Conservation (phyloP, 2,329 filamentous ascomycete species). For the Penicillium sp. region DNA sequence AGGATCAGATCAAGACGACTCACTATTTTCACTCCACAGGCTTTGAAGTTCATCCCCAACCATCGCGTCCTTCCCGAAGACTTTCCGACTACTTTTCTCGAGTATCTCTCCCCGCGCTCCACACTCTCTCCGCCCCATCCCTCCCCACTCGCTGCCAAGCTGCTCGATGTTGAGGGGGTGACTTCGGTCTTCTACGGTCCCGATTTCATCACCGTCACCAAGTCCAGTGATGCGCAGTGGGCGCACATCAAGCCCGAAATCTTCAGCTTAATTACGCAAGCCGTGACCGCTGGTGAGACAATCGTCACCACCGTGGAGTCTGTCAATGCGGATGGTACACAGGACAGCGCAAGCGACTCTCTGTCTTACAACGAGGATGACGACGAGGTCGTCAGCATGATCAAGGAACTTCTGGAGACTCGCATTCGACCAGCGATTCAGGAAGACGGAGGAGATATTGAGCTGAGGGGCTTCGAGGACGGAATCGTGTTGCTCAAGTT, state of each 20-base stretch:
- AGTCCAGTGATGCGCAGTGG: conserved; percentile 83
- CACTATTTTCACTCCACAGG: conserved; percentile 27
- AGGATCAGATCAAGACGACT: background rate
- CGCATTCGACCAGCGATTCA: conserved; percentile 92
- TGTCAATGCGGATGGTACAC: conserved; percentile 47
- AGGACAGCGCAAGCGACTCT: conserved; percentile 57
- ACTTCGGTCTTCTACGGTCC: conserved; percentile 87
- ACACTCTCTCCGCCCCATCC: conserved; percentile 85
- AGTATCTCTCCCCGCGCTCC: conserved; percentile 83
- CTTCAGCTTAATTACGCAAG: conserved; percentile 90
- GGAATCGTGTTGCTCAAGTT: conserved; percentile 83
- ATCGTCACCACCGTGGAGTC: conserved; percentile 68
- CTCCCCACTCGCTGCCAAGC: conserved; percentile 80
- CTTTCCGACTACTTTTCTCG: conserved; percentile 71
- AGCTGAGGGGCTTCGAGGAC: conserved; percentile 82
- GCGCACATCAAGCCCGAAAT: conserved; percentile 91
- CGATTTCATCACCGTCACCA: conserved; percentile 96
- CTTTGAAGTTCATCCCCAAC: conserved; percentile 93
- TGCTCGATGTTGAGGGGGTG: conserved; percentile 93
- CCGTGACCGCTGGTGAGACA: conserved; percentile 73
- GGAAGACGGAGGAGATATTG: conserved; percentile 95
- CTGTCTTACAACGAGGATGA: conserved; percentile 84
- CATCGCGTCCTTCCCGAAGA: conserved; percentile 71
- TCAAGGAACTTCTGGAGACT: conserved; percentile 94
- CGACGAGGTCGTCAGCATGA: conserved; percentile 93